Evolutionary conservation across 208 protist species (phyloP).

Genomic region (Porcisia deanei): DNA sequence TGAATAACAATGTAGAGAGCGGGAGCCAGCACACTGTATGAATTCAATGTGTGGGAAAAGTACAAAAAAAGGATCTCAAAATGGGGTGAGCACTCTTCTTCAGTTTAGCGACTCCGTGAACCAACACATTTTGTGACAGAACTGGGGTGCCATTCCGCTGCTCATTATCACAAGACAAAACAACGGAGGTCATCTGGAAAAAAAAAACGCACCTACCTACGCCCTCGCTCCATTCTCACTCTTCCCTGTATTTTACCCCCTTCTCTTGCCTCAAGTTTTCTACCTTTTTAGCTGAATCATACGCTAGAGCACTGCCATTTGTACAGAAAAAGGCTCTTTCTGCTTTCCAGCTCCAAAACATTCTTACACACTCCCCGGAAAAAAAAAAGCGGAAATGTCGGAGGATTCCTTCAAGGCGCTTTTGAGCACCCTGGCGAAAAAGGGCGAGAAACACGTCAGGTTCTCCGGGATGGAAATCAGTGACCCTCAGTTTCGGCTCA

Average conservation of each 20-base stretch:
- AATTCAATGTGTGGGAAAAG: too few relatives aligned
- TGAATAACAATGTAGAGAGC: too few relatives aligned
- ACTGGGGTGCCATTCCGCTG: not conserved
- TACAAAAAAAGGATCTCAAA: too few relatives aligned
- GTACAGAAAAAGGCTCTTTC: not conserved
- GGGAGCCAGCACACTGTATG: too few relatives aligned
- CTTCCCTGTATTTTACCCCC: not conserved
- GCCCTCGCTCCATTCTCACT: not conserved
- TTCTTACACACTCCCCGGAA: not conserved
- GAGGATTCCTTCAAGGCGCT: slow-evolving; percentile 44
- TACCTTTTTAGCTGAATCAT: not conserved
- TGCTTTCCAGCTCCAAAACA: not conserved
- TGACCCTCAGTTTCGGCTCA: slow-evolving; percentile 52
- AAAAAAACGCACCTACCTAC: not conserved
- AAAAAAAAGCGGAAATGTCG: slow-evolving; percentile 7
- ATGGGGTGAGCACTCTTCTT: not conserved
- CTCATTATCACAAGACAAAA: not conserved
- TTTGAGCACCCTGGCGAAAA: slow-evolving; percentile 39
- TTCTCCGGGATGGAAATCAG: slow-evolving; percentile 36
- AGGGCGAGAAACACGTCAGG: slow-evolving; percentile 50
- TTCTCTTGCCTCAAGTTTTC: not conserved
- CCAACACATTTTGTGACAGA: too few relatives aligned
- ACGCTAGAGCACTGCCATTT: not conserved
- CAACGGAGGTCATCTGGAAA: not conserved
- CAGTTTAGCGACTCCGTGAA: not conserved